Base-by-base conservation (phyloP, 2,329 filamentous ascomycete genomes). In the Talaromyces piceae region DNA sequence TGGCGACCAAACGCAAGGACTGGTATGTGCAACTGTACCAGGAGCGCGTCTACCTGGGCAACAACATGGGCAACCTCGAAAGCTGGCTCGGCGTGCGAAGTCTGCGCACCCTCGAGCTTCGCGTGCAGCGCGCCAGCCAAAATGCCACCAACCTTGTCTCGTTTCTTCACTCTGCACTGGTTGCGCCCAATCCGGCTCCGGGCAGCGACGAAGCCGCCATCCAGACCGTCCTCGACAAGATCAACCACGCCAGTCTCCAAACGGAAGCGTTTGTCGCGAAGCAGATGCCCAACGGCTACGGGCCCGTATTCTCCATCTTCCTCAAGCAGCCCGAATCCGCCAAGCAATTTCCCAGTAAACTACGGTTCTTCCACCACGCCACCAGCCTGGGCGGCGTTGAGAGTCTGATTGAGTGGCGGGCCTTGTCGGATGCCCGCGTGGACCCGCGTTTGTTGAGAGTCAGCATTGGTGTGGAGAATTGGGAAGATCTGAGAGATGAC, bases 301-400 rank as follows among this genome's bases (percentile, higher is more conserved):
- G 91, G 0, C 87, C 93, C 2, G 91, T 97, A 5, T 97, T 97
- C 63, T 79, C 85, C 3, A 76, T 97, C 22, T 77, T 77, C 53
- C 77, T 88, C 73, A 79, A 79, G 61, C 73, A 77, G 2, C 74
- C 79, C 54, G 71, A 74, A 1, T 64, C 79, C 47, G 91, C 93
- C 3, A 80, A 77, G 57, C 68, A 73, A 26, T 70, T 98, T 56
- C 93, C 93, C 3, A 87, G 84, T 62, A 87, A 87, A 67, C 71
- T 97, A 65, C 66, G 76, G 2, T 77, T 95, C 41, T 97, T 97
- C 74, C 88, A 95, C 61, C 93, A 98, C 69, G 93, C 93, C 5
- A 98, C 93, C 2, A 94, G 88, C 67, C 71, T 97, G 25, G 93
- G 93, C 2, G 91, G 93, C 4, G 89, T 97, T 8, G 93, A 97